Conservation (phyloP, 352 stramenopile genomes). For the Plasmopara viticola region DNA sequence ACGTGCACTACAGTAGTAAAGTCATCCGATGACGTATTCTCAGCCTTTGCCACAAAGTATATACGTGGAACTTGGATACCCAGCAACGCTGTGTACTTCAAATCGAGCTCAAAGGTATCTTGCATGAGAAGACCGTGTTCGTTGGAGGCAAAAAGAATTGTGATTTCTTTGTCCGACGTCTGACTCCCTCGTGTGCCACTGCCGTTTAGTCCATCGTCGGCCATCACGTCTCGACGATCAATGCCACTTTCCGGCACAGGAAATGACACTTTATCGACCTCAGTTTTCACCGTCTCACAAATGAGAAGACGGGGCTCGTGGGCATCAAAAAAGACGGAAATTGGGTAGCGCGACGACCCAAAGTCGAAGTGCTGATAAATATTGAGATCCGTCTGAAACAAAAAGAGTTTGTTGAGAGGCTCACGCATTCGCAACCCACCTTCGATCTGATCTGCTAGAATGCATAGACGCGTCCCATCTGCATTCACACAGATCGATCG, state of each 20-base stretch:
- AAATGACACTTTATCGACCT: conserved; percentile 20
- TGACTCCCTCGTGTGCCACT: conserved; percentile 18
- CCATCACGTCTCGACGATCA: conserved; percentile 13
- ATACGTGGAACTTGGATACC: conserved; percentile 81
- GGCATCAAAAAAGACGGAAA: conserved; percentile 87
- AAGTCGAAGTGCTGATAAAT: conserved; percentile 89
- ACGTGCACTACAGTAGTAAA: conserved; percentile 33
- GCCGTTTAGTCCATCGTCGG: conserved; percentile 15
- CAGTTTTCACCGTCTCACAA: conserved; percentile 72
- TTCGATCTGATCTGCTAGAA: conserved; percentile 79
- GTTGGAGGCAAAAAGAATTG: conserved; percentile 88
- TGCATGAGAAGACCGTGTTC: conserved; percentile 90
- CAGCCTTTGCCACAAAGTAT: conserved; percentile 59
- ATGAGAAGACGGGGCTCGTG: conserved; percentile 82
- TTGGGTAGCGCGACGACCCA: conserved; percentile 56
- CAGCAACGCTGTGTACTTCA: conserved; percentile 75
- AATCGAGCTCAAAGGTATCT: conserved; percentile 82
- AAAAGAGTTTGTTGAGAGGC: conserved; percentile 79
- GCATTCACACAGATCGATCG: conserved; percentile 79
- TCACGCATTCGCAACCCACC: conserved; percentile 73
- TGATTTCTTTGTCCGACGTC: conserved; percentile 79
- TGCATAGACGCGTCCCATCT: conserved; percentile 85
- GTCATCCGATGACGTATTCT: conserved; percentile 34
- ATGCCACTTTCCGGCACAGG: not conserved
- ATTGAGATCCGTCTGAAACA: conserved; percentile 89